Percentiles rank a stretch among this genome's conserved stretches.
phyloP scores from a whole-genome alignment of 108 stramenopile genomes.

The Aurantiochytrium sp. region DNA sequence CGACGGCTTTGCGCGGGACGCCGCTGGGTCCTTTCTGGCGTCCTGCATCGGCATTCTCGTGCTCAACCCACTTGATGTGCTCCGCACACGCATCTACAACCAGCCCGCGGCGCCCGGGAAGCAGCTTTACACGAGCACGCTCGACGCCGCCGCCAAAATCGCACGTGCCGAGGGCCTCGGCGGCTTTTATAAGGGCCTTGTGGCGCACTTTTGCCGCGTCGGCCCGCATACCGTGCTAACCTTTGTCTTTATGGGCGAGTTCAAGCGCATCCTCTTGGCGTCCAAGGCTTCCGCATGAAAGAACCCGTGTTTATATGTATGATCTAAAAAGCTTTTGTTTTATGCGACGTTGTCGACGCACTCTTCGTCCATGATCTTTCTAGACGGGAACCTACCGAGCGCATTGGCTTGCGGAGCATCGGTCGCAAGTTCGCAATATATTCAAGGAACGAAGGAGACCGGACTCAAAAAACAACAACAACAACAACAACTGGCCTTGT shows the following conservation, averaged over 20 bases:
- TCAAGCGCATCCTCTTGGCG: not conserved
- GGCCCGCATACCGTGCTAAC: slow-evolving; percentile 19
- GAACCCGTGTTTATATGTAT: too few relatives aligned
- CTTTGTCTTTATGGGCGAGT: slow-evolving; percentile 4
- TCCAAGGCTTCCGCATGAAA: too few relatives aligned
- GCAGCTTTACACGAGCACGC: not conserved
- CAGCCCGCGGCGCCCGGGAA: not conserved
- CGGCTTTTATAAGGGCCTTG: not conserved
- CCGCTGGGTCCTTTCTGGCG: not conserved
- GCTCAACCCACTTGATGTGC: slow-evolving; percentile 11
- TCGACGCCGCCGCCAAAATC: slow-evolving; percentile 1
- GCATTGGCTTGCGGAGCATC: too few relatives aligned
- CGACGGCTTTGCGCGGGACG: not conserved
- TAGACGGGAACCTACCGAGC: too few relatives aligned
- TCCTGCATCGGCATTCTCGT: not conserved
- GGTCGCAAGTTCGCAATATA: too few relatives aligned
- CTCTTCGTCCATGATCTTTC: too few relatives aligned
- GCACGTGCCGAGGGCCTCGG: not conserved
- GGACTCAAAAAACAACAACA: too few relatives aligned
- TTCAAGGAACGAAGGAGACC: too few relatives aligned
- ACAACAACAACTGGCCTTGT: too few relatives aligned
- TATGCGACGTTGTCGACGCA: too few relatives aligned
- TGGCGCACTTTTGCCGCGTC: not conserved
- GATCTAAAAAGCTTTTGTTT: too few relatives aligned
- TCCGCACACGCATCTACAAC: slow-evolving; percentile 22